Percentiles rank a stretch among this genome's conserved stretches.
phyloP scores from a whole-genome alignment of 2,329 filamentous ascomycete genomes.

The Aspergillus brasiliensis region DNA sequence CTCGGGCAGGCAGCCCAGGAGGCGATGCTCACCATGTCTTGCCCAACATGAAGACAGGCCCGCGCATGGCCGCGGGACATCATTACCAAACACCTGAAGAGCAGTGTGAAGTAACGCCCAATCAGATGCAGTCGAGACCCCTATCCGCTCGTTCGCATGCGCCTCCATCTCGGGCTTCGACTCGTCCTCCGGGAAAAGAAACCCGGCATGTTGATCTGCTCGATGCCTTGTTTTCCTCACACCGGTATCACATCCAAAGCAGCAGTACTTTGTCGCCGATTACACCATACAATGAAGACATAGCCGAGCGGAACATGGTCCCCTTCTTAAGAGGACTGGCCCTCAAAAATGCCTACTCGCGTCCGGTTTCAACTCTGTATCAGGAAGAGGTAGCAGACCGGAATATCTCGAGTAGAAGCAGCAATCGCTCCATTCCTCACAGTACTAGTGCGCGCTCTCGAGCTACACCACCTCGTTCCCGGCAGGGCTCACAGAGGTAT shows the following conservation, averaged over 20 bases:
- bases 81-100: constrained; percentile 43
- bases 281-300: constrained; percentile 46
- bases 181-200: constrained; percentile 22
- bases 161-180: constrained; percentile 27
- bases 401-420: constrained; percentile 35
- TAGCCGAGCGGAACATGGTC: constrained; percentile 47
- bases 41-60: constrained; percentile 19
- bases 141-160: constrained; percentile 29
- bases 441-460: constrained; percentile 22
- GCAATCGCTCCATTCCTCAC: constrained; percentile 24
- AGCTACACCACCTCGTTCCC: constrained; percentile 18
- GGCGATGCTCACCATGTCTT: constrained; percentile 12
- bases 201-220: constrained; percentile 45
- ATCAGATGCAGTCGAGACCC: constrained; percentile 35
- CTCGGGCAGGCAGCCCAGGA: constrained; percentile 1
- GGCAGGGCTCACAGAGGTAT: neutral
- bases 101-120: constrained; percentile 43
- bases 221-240: constrained; percentile 41
- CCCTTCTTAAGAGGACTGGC: constrained; percentile 32
- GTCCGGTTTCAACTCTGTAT: constrained; percentile 38
- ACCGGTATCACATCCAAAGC: constrained; percentile 30
- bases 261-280: constrained; percentile 32
- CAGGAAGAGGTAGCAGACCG: constrained; percentile 47
- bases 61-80: constrained; percentile 29
- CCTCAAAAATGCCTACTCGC: constrained; percentile 31